These are phyloP conservation scores for Trichoderma orchidacearum DNA, from an alignment of 495 filamentous ascomycete species.

Conservation along the genomic window DNA sequence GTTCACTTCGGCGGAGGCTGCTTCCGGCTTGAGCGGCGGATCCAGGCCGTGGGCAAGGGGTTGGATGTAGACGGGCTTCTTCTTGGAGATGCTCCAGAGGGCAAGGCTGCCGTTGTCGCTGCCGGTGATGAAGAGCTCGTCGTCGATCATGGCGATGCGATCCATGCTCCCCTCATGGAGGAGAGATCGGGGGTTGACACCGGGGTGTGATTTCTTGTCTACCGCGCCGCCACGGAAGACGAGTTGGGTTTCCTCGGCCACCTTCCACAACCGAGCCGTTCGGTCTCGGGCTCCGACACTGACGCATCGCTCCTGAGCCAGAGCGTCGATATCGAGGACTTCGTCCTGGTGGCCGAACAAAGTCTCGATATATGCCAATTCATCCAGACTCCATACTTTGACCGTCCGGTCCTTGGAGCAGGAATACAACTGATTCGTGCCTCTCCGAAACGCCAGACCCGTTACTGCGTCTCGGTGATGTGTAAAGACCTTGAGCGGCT, in stretches of 20 bases:
- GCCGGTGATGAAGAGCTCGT: constrained; percentile 82
- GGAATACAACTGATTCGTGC: constrained; percentile 86
- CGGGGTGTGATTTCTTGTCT: constrained; percentile 36
- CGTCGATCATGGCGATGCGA: constrained; percentile 75
- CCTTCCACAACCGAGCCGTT: constrained; percentile 93
- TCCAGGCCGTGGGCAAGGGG: constrained; percentile 76
- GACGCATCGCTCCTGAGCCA: constrained; percentile 76
- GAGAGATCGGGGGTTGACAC: constrained; percentile 22
- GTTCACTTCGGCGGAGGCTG: constrained; percentile 55
- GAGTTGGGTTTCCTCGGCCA: constrained; percentile 85
- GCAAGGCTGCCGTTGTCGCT: constrained; percentile 76
- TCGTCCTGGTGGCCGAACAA: constrained; percentile 92
- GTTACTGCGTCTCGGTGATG: constrained; percentile 85
- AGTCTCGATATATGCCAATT: constrained; percentile 83
- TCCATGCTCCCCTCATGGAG: constrained; percentile 77
- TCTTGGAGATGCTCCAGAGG: constrained; percentile 86
- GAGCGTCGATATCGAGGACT: constrained; percentile 67
- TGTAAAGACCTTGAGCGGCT: constrained; percentile 67
- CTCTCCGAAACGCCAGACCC: constrained; percentile 68
- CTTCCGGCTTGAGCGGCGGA: constrained; percentile 43
- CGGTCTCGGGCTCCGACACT: constrained; percentile 80
- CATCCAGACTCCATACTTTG: constrained; percentile 60
- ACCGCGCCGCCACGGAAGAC: constrained; percentile 76
- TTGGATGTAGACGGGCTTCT: constrained; percentile 80
- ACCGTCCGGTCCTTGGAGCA: constrained; percentile 71